These are phyloP conservation scores for Naganishia liquefaciens DNA, from an alignment of 1,284 basidiomycete genomes.

Conservation along the genomic window DNA sequence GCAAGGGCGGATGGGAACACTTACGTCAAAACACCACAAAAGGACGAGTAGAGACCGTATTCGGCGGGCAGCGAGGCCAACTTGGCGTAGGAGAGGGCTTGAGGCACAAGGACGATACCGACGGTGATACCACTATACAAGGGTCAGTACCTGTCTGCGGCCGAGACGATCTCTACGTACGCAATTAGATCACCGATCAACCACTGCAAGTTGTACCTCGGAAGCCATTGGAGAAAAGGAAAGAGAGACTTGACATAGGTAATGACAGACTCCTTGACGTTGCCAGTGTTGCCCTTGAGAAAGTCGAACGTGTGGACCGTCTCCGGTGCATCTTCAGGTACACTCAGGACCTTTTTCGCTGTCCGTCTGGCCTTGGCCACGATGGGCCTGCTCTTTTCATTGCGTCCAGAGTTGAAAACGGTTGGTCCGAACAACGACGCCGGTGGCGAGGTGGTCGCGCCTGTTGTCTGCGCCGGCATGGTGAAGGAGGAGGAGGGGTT, in stretches of 20 bases:
- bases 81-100: conserved; percentile 64
- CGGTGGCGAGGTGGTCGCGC: conserved; percentile 19
- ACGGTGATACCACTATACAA: conserved; percentile 68
- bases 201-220: conserved; percentile 66
- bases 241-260: conserved; percentile 71
- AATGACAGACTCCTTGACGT: conserved; percentile 55
- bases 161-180: conserved; percentile 39
- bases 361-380: conserved; percentile 25
- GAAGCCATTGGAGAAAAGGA: conserved; percentile 79
- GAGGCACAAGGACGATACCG: conserved; percentile 86
- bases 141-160: not conserved
- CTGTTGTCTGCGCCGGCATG: conserved; percentile 26
- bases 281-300: conserved; percentile 30
- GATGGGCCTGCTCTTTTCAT: conserved; percentile 2
- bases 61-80: conserved; percentile 81
- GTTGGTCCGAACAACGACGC: conserved; percentile 23
- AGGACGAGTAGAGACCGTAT: conserved; percentile 94
- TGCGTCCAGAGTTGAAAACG: conserved; percentile 10
- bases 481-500: conserved; percentile 6
- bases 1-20: conserved; percentile 65
- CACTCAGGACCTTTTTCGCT: conserved; percentile 43
- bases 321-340: conserved; percentile 44
- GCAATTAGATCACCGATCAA: conserved; percentile 74
- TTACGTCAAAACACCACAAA: conserved; percentile 68
- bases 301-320: conserved; percentile 39